These are phyloP conservation scores for Glycine tomentella DNA, from an alignment of 306 rosid genomes.

Conservation along the genomic window DNA sequence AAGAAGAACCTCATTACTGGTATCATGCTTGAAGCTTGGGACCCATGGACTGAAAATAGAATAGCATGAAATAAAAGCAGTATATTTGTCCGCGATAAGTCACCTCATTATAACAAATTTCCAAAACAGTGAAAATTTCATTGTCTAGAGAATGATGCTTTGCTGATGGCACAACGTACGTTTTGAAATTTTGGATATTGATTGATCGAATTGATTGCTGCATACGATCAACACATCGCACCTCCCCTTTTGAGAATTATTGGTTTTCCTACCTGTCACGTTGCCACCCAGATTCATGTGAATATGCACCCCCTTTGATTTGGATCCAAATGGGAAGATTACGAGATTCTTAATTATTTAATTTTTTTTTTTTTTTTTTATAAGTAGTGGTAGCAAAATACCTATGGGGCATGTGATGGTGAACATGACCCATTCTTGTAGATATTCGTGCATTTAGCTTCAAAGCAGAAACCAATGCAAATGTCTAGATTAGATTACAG, in stretches of 20 bases:
- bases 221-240: background rate
- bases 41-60: constrained; percentile 9
- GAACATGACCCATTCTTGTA: constrained; percentile 13
- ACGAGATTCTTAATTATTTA: constrained; percentile 12
- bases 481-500: constrained; percentile 18
- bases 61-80: constrained; percentile 13
- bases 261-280: constrained; percentile 47
- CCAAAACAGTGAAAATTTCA: background rate
- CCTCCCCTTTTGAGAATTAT: background rate
- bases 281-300: constrained; percentile 45
- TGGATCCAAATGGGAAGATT: constrained; percentile 30
- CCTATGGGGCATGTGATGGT: background rate
- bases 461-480: constrained; percentile 7
- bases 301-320: constrained; percentile 44
- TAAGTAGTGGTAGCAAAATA: background rate
- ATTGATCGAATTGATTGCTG: constrained; percentile 3
- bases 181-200: background rate
- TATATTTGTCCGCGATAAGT: constrained; percentile 15
- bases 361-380: background rate
- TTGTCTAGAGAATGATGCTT: background rate
- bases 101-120: background rate
- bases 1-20: background rate
- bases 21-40: background rate
- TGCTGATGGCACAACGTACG: constrained; percentile 3
- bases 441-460: constrained; percentile 22